These are phyloP conservation scores for Beauveria brongniartii DNA, from an alignment of 2,329 filamentous ascomycete species.

Conservation along the genomic window DNA sequence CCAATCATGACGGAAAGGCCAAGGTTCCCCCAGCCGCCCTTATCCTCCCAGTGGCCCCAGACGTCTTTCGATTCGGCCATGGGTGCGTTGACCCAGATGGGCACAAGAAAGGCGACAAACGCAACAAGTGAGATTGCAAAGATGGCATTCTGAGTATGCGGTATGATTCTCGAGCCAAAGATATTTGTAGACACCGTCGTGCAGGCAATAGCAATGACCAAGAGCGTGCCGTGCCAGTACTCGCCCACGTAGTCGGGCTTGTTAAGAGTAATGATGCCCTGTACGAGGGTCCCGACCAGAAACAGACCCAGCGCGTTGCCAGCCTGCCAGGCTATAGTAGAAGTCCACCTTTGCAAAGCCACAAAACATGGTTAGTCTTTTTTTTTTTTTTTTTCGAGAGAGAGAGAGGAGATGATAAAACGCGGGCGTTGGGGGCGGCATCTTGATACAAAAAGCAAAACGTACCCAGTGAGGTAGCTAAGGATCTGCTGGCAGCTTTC, in stretches of 20 bases:
- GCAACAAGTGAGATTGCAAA: constrained; percentile 12
- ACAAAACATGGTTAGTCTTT: not conserved
- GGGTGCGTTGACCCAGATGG: constrained; percentile 14
- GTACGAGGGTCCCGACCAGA: constrained; percentile 12
- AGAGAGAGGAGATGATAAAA: too few relatives aligned
- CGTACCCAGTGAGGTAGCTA: constrained; percentile 8
- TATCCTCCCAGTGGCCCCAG: constrained; percentile 11
- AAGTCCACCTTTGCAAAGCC: constrained; percentile 9
- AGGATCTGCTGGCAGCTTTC: constrained; percentile 9
- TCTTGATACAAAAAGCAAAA: not conserved
- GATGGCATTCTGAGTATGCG: constrained; percentile 13
- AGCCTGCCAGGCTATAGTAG: constrained; percentile 14
- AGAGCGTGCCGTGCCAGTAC: constrained; percentile 12
- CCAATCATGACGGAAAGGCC: constrained; percentile 12
- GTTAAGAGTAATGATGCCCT: constrained; percentile 12
- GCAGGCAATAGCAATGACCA: constrained; percentile 9
- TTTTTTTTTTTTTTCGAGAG: too few relatives aligned
- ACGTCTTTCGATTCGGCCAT: constrained; percentile 9
- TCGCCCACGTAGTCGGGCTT: constrained; percentile 4
- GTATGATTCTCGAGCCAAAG: constrained; percentile 9
- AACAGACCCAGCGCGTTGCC: constrained; percentile 13
- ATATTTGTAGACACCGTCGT: constrained; percentile 6
- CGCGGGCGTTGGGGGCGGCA: too few relatives aligned
- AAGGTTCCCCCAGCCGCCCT: constrained; percentile 12
- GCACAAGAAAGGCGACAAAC: constrained; percentile 11